Evolutionary conservation across 2,329 filamentous ascomycete species (phyloP).

Genomic region (Bimuria novae-zelandiae): DNA sequence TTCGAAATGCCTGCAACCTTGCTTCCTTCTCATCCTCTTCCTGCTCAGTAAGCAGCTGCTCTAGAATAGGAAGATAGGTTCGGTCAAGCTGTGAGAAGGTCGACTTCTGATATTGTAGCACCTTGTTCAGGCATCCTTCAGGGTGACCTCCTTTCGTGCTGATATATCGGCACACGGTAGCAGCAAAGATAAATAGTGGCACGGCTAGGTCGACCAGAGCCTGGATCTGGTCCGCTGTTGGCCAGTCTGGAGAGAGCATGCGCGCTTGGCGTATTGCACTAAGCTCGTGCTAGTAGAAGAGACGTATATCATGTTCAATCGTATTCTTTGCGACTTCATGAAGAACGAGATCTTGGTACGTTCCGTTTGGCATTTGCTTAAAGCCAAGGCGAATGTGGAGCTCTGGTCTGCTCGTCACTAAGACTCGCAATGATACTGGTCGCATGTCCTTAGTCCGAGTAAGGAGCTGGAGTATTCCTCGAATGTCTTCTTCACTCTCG

Average conservation of each 20-base stretch:
- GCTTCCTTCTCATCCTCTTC: constrained; percentile 17
- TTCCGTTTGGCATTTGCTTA: constrained; percentile 21
- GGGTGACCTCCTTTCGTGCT: constrained; percentile 17
- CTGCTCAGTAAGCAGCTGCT: constrained; percentile 22
- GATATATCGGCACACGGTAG: constrained; percentile 31
- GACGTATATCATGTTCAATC: constrained; percentile 27
- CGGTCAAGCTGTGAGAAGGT: constrained; percentile 22
- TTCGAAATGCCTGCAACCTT: constrained; percentile 17
- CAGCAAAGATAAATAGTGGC: constrained; percentile 44
- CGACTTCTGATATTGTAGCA: constrained; percentile 20
- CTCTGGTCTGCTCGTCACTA: constrained; percentile 28
- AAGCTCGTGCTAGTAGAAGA: constrained; percentile 26
- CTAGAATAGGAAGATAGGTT: constrained; percentile 25
- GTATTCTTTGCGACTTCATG: constrained; percentile 23
- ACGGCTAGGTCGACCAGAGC: constrained; percentile 31
- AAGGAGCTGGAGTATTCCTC: constrained; percentile 17
- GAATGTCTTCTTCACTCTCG: constrained; percentile 20
- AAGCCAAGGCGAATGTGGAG: constrained; percentile 27
- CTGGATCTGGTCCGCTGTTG: constrained; percentile 23
- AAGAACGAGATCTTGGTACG: constrained; percentile 24
- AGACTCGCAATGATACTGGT: constrained; percentile 18
- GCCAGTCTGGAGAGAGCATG: constrained; percentile 27
- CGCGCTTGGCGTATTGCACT: constrained; percentile 19
- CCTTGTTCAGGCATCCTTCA: constrained; percentile 16
- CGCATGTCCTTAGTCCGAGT: constrained; percentile 14